Evolutionary conservation across 2,329 filamentous ascomycete species (phyloP), one percentile per base, ranked within the genome.

Genomic region (Myotisia sp.): DNA sequence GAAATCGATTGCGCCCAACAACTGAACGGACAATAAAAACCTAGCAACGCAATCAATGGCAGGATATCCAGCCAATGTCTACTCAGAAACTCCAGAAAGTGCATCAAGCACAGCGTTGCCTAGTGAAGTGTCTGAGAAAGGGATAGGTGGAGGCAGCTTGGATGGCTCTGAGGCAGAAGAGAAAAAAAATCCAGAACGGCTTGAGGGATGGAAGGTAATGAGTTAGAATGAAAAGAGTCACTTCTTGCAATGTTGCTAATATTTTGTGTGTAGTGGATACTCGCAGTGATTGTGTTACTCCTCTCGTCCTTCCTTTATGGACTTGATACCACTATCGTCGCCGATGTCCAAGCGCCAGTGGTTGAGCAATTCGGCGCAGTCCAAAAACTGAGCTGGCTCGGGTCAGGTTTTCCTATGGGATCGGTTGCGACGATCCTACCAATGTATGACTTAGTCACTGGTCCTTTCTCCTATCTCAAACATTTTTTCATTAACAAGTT

Each of bases 261-360:
- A n/a, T 21, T 24, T 14, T 10, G 19, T 33, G 6, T 7, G 22
- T 27, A 29, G 29, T 49, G 48, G 45, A 10, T 44, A 2, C 27
- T 48, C 2, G 28, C 47, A 12, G 44, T 42, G 20, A 36, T 40
- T 26, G 47, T 50, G 14, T 36, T 58, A 2, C 52, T 56, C 22
- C 45, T 54, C 1, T 66, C 51, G 3, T 58, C 62, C 12, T 49
- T 51, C n/a, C 42, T 54, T 10, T 55, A 46, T 34, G 47, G 47
- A 6, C 41, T 57, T 2, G 55, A 58, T 3, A 69, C 65, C 0
- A 70, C 68, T 2, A 66, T 70, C 5, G 52, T 63, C 16, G 58
- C 67, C 3, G 64, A 65, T 41, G 29, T 33, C 23, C 36, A 34
- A 32, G 33, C 22, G 6, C 37, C 65, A 67, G 49, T 37, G 10